Base-by-base conservation (phyloP, 352 stramenopile genomes). In the Elongisporangium senticosum region DNA sequence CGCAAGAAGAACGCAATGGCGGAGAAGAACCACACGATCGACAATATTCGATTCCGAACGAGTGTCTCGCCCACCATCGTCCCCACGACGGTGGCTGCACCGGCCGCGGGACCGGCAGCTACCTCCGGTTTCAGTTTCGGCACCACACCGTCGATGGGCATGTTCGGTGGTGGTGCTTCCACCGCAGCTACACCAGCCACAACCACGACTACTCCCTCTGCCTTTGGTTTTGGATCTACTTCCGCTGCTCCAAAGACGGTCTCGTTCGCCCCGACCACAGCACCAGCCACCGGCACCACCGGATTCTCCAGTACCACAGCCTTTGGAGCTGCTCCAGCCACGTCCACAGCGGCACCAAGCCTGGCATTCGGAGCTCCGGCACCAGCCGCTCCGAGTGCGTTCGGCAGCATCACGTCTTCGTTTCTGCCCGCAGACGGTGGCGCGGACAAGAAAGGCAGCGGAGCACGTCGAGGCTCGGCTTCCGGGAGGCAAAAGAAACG, bases 41-140 rank as follows among this genome's bases (percentile, higher is more conserved):
- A 91, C 66, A 87, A 79, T 56, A 86, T 91, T 59, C 82, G 82
- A 14, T 91, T 91, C 67, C 78, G 80, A 24, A 91, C 82, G 3
- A 91, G 61, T 48, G 82, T 91, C 4, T 71, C 79, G 7, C 82
- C 82, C 17, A 87, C 77, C 17, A 89, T 91, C 60, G 75, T 89
- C 6, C 53, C 62, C 2, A 62, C 67, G 1, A 51, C 65, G 20
- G 51, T 53, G 1, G 20, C 61, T 49, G 59, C 70, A 11, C 7
- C 57, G 14, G 49, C 72, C 14, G 54, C 61, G 10, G 51, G 67
- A 49, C 54, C 53, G 0, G 51, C 67, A 62, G 47, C 69, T 26
- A 43, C 66, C 1, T 68, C 65, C 33, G 72, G 58, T 3, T 87
- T 85, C 60, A 73, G 77, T 21, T 85, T 85, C 33, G 71, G 70